phyloP scores from a whole-genome alignment of 2,329 filamentous ascomycete species.

The Pyrenophora tritici-repentis region DNA sequence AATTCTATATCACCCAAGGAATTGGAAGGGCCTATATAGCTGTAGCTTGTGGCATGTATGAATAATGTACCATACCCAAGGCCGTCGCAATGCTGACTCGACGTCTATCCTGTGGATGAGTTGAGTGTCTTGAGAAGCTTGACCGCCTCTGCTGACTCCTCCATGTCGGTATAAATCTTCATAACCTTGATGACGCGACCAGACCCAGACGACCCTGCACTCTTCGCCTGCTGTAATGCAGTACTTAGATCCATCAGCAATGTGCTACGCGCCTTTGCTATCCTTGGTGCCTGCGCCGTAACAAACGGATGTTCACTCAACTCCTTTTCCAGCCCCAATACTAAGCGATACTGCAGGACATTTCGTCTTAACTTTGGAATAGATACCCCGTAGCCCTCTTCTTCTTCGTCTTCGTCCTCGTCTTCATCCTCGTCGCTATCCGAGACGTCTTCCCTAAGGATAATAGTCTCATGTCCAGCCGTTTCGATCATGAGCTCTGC shows the following conservation, averaged over 20 bases:
- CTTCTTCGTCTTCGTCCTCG: slow-evolving; percentile 44
- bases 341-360: slow-evolving; percentile 62
- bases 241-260: slow-evolving; percentile 68
- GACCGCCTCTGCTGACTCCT: slow-evolving; percentile 63
- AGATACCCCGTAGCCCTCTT: slow-evolving; percentile 32
- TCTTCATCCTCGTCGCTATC: slow-evolving; percentile 38
- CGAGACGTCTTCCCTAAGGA: slow-evolving; percentile 16
- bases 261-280: slow-evolving; percentile 64
- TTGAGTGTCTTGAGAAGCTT: slow-evolving; percentile 56
- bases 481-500: slow-evolving; percentile 61
- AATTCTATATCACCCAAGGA: slow-evolving; percentile 49
- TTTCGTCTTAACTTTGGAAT: slow-evolving; percentile 58
- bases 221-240: slow-evolving; percentile 63
- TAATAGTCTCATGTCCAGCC: slow-evolving; percentile 21
- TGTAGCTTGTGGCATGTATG: slow-evolving; percentile 34
- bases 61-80: slow-evolving; percentile 49
- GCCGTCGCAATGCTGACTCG: slow-evolving; percentile 53
- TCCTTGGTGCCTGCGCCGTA: slow-evolving; percentile 59
- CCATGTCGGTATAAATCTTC: slow-evolving; percentile 65
- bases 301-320: slow-evolving; percentile 69
- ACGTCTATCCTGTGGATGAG: slow-evolving; percentile 16
- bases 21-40: slow-evolving; percentile 41
- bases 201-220: slow-evolving; percentile 46
- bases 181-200: slow-evolving; percentile 60
- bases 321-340: slow-evolving; percentile 57